Evolutionary conservation across 1,284 basidiomycete species (phyloP), one percentile per base, ranked within the genome.

Genomic region (Ceratobasidium sp.): DNA sequence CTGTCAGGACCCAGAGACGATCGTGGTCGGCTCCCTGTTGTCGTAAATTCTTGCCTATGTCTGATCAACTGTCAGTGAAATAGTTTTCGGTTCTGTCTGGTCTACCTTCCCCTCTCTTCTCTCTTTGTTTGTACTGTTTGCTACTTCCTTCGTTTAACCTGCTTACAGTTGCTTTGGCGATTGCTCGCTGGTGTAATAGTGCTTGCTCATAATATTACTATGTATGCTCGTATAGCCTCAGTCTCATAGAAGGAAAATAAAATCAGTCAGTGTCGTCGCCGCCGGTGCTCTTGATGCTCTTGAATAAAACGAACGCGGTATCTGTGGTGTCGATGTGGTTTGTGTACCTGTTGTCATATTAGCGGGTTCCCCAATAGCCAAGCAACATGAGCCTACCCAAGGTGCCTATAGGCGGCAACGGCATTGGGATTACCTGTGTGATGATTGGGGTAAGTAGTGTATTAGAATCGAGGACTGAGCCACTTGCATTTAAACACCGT

Each of bases 1-100:
- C 75, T 79, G 81, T 76, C 81, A 82, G 81, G 82, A 82, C 86
- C 85, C 84, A 81, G 87, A 80, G 86, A 87, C 84, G 86, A 82
- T 84, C 86, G 83, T 85, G 84, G 84, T 84, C 86, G 67, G n/a
- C 50, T 59, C 53, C 48, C 59, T 39, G 67, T 71, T 55, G 57
- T 59, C 57, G 67, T 71, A 59, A 55, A 23, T 57, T 65, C 48
- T 69, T 32, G 41, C 58, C 45, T 48, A 28, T 26, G 8, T 28
- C 39, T 45, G 41, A 45, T 57, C 46, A 21, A 41, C 21, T 55
- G 53, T 21, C 48, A 45, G 16, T 39, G 32, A 53, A 41, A 48
- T 65, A 32, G 50, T 65, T 14, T 55, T 30, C 26, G 5, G 18
- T 57, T 55, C 28, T 69, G 48, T 65, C 45, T 46, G 48, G 18